Evolutionary conservation across 208 protist species (phyloP), one percentile per base, ranked within the genome.

Genomic region (Trypanosoma conorhini): DNA sequence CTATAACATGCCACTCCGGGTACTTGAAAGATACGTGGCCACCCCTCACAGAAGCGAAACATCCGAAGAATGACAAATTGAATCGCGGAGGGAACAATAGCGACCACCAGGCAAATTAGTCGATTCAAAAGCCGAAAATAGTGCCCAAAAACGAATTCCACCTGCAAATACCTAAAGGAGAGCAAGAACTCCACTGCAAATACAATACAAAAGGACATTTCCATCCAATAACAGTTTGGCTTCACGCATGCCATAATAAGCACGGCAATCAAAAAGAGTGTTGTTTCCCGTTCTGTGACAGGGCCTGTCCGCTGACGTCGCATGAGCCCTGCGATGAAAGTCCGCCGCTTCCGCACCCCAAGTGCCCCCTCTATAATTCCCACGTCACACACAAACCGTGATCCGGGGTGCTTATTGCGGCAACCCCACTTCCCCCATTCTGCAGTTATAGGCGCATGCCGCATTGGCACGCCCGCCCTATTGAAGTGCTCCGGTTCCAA

Each of bases 341-440:
- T 73, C 57, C 33, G 33, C 76, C 79, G 88, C 71, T 88, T 85
- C 19, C 67, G 59, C 62, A 81, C 77, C 13, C 88, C 83, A n/a
- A 94, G 71, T n/a, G 85, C 85, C 26, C 79, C 79, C 67, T 89
- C 85, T 55, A 94, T 88, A 52, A 89, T 82, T 40, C 76, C 74
- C 51, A 89, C 76, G 57, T 92, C 88, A 54, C 87, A 89, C 44
- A 52, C 73, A 21, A 81, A 77, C 1, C 85, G 76, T 28, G 79
- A 85, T 58, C 79, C 68, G 22, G 88, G 88, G 64, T 91, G 86
- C 67, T 94, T 86, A 70, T 94, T 92, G 62, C 88, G 83, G 72
- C 85, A 92, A 66, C 92, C 88, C 88, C 88, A 94, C 72, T 77
- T 82, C 3, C 51, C 56, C 44, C 66, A 62, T 17, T 80, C 62